Percentiles rank a stretch among this genome's conserved stretches.
phyloP scores from a whole-genome alignment of 345 rosid species.

The Raphanus raphanistrum region DNA sequence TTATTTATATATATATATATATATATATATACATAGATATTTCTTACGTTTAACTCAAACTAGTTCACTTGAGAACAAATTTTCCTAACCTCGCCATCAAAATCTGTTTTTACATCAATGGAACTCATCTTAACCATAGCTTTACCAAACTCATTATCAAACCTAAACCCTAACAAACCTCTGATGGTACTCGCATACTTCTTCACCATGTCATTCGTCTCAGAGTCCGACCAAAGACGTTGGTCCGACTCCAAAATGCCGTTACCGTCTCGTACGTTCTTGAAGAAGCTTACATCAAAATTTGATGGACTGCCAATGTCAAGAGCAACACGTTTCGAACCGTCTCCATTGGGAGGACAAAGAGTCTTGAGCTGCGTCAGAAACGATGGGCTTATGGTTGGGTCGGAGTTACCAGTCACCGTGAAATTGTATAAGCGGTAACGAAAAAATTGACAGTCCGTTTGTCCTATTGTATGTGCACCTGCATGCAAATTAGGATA shows the following conservation, averaged over 20 bases:
- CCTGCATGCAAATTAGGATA: constrained; percentile 40
- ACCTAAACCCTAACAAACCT: constrained; percentile 60
- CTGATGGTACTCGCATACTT: constrained; percentile 57
- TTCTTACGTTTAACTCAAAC: neutral
- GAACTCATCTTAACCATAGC: constrained; percentile 82
- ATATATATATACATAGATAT: too few relatives aligned
- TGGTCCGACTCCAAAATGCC: constrained; percentile 78
- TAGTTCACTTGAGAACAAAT: constrained; percentile 64
- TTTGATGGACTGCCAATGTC: constrained; percentile 52
- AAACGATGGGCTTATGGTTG: constrained; percentile 61
- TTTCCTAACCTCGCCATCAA: constrained; percentile 64
- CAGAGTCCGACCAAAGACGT: constrained; percentile 62
- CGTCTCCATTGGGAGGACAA: constrained; percentile 64
- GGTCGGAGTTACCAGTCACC: constrained; percentile 59
- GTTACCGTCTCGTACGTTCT: constrained; percentile 61
- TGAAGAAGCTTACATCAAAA: constrained; percentile 61
- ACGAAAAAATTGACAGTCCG: constrained; percentile 58
- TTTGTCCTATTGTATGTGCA: constrained; percentile 76
- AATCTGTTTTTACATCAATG: constrained; percentile 66
- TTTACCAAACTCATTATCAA: constrained; percentile 55
- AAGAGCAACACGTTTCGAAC: constrained; percentile 54
- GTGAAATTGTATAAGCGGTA: constrained; percentile 80
- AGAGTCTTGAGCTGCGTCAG: constrained; percentile 51
- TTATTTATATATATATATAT: neutral
- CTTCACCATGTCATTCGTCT: constrained; percentile 47